These are phyloP conservation scores for Trichoderma atrobrunneum DNA, from an alignment of 2,329 filamentous ascomycete genomes.

Conservation along the genomic window DNA sequence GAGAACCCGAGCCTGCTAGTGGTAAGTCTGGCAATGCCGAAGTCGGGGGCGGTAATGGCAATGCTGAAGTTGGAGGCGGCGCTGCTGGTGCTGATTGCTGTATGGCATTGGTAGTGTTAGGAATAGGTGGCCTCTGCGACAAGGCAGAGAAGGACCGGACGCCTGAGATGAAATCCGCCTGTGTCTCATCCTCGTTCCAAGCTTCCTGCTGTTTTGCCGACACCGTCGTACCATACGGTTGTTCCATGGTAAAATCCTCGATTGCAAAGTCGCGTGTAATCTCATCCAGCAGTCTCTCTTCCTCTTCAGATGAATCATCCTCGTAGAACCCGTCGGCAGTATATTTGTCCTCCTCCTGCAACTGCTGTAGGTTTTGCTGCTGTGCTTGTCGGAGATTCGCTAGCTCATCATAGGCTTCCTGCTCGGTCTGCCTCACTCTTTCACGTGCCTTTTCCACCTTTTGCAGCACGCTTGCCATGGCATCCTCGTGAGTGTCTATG, in stretches of 20 bases:
- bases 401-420: slow-evolving; percentile 51
- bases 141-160: slow-evolving; percentile 63
- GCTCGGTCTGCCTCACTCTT: slow-evolving; percentile 68
- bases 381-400: slow-evolving; percentile 46
- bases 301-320: slow-evolving; percentile 64
- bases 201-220: slow-evolving; percentile 8
- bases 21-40: slow-evolving; percentile 46
- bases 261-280: slow-evolving; percentile 81
- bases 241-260: slow-evolving; percentile 71
- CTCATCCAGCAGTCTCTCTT: slow-evolving; percentile 79
- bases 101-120: slow-evolving; percentile 22
- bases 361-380: slow-evolving; percentile 32
- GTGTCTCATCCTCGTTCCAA: background rate
- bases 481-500: slow-evolving; percentile 41
- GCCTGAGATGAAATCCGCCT: slow-evolving; percentile 36
- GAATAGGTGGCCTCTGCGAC: slow-evolving; percentile 51
- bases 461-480: slow-evolving; percentile 55
- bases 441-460: slow-evolving; percentile 76
- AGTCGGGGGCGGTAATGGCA: slow-evolving; percentile 43
- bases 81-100: slow-evolving; percentile 40
- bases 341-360: slow-evolving; percentile 18
- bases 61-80: slow-evolving; percentile 47
- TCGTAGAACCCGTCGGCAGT: slow-evolving; percentile 58
- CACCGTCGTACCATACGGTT: background rate
- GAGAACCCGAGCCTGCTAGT: slow-evolving; percentile 30